A percentile compares a stretch with the other conserved stretches of the same genome.
phyloP scores from a whole-genome alignment of 2,329 filamentous ascomycete species.

The Colletotrichum graminicola region DNA sequence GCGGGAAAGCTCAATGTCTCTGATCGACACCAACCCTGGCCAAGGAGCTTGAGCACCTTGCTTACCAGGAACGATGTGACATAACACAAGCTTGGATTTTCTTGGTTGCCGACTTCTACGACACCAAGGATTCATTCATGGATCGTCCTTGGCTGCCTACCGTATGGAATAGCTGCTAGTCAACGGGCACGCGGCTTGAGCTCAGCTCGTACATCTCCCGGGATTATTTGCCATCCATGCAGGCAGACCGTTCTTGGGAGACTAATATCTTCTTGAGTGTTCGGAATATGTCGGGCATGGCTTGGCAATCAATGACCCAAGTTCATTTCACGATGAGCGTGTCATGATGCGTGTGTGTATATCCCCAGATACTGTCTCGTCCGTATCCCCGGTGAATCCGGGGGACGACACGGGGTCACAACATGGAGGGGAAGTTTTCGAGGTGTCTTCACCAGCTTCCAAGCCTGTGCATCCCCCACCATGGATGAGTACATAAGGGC shows the following conservation, averaged over 20 bases:
- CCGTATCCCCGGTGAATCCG: constrained; percentile 14
- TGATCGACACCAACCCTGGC: constrained; percentile 21
- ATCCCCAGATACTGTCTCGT: not conserved
- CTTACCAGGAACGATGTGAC: constrained; percentile 6
- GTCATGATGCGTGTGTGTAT: constrained; percentile 4
- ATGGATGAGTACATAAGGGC: constrained; percentile 28
- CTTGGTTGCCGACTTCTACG: constrained; percentile 23
- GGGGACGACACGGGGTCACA: constrained; percentile 18
- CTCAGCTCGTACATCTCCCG: not conserved
- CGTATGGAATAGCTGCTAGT: constrained; percentile 11
- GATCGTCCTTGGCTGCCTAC: constrained; percentile 7
- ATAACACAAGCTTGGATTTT: constrained; percentile 18
- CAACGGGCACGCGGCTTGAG: constrained; percentile 5
- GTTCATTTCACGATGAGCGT: not conserved
- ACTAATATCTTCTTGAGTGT: constrained; percentile 22
- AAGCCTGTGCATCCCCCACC: constrained; percentile 27
- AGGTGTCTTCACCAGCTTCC: constrained; percentile 1
- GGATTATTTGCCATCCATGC: constrained; percentile 14
- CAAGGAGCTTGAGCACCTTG: constrained; percentile 20
- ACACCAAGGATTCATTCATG: constrained; percentile 10
- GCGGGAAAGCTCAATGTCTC: not conserved
- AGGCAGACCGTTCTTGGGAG: constrained; percentile 9
- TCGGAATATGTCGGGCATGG: constrained; percentile 37
- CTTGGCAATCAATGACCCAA: constrained; percentile 24
- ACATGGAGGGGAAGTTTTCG: constrained; percentile 4